These are phyloP conservation scores for Sporothrix luriei DNA, from an alignment of 2,329 filamentous ascomycete genomes.

Conservation along the genomic window DNA sequence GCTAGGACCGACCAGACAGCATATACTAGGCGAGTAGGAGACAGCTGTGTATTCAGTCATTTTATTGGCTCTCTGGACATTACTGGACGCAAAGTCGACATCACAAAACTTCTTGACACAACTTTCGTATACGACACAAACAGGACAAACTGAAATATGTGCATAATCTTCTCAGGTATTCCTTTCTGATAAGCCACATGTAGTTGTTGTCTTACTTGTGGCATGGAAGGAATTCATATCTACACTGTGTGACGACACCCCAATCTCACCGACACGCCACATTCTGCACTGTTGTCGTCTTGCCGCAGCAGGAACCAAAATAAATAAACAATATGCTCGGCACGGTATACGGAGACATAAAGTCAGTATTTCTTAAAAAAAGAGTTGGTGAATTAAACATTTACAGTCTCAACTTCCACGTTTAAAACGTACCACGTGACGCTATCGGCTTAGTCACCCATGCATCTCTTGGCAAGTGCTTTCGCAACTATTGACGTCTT, in stretches of 20 bases:
- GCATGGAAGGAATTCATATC: not conserved
- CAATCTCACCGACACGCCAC: slow-evolving; percentile 14
- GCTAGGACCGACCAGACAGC: not conserved
- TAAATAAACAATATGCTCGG: not conserved
- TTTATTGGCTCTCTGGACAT: no score
- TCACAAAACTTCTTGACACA: not conserved
- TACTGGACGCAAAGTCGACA: not conserved
- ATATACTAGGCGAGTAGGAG: not conserved
- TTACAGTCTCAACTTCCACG: not conserved
- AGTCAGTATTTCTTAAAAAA: not conserved
- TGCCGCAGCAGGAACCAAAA: slow-evolving; percentile 4
- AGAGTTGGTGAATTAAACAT: not conserved
- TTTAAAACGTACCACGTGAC: slow-evolving; percentile 6
- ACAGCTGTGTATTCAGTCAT: no score
- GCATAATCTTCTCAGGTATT: no score
- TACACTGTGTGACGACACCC: not conserved
- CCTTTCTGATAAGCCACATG: no score
- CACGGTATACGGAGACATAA: no score
- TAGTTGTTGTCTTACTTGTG: no score
- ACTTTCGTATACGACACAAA: no score
- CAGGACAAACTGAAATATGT: no score
- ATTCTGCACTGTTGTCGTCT: not conserved
- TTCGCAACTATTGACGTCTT: slow-evolving; percentile 13
- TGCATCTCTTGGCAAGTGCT: slow-evolving; percentile 13
- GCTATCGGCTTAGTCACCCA: slow-evolving; percentile 11